These are phyloP conservation scores for Coffea eugenioides DNA, from an alignment of 257 asterid species.

Conservation along the genomic window DNA sequence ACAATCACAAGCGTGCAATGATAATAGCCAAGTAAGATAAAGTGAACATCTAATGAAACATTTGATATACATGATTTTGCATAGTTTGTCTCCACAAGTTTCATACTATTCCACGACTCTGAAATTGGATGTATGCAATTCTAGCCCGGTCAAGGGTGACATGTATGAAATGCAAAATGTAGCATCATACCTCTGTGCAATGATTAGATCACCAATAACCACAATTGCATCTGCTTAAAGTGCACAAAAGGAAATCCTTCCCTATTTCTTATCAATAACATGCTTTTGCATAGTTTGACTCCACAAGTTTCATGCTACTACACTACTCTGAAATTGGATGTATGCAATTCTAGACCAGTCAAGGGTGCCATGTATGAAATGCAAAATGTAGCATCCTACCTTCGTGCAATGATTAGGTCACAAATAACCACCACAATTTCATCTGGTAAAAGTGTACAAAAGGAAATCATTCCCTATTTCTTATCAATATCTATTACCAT, in stretches of 20 bases:
- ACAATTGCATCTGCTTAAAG: not conserved
- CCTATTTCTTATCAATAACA: not conserved
- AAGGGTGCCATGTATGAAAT: not conserved
- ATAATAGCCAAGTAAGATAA: not conserved
- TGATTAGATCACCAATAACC: not conserved
- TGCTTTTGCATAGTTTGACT: not conserved
- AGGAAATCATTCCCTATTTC: too few species aligned
- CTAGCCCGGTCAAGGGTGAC: not conserved
- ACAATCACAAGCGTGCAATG: not conserved
- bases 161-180: not conserved
- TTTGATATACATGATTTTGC: not conserved
- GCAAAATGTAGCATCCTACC: not conserved
- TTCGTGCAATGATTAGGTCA: too few species aligned
- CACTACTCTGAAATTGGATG: not conserved
- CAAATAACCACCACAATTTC: not conserved
- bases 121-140: not conserved
- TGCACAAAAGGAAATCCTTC: too few species aligned
- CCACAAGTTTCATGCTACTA: not conserved
- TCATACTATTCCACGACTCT: not conserved
- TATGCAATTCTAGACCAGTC: not conserved
- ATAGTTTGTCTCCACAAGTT: not conserved
- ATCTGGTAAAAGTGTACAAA: too few species aligned
- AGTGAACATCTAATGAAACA: not conserved
- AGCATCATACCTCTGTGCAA: not conserved
- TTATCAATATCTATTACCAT: conserved; percentile 34